A percentile compares a stretch with the other conserved stretches of the same genome.
phyloP scores from a whole-genome alignment of 2,329 filamentous ascomycete species.

The Aspergillus hiratsukae region DNA sequence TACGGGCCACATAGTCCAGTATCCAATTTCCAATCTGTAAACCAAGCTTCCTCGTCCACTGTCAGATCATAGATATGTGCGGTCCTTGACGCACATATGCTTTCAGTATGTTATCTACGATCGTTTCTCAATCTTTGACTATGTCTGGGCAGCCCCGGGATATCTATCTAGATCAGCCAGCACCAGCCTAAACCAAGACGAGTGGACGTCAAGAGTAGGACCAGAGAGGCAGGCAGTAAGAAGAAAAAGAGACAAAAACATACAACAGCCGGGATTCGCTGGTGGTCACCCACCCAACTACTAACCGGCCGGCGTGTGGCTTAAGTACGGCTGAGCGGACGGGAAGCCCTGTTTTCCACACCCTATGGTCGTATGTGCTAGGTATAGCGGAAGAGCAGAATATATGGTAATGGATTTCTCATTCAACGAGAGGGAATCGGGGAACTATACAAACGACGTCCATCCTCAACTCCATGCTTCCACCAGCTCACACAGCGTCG shows the following conservation, averaged over 20 bases:
- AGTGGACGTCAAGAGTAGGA: no score
- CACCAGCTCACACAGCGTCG: constrained; percentile 46
- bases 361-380: neutral
- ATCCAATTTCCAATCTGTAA: neutral
- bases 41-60: neutral
- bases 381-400: no score
- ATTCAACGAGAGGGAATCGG: no score
- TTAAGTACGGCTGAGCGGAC: neutral
- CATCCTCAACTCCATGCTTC: constrained; percentile 30
- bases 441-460: neutral
- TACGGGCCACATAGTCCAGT: constrained; percentile 11
- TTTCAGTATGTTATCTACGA: no score
- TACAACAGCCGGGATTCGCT: neutral
- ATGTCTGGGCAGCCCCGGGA: no score
- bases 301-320: neutral
- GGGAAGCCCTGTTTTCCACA: neutral
- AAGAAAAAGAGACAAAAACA: no score
- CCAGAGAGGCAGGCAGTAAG: no score
- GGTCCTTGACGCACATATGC: no score
- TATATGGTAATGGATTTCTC: no score
- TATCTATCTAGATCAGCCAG: no score
- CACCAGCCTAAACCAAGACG: no score
- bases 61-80: neutral
- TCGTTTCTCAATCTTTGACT: no score
- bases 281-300: neutral